These are phyloP conservation scores for Pichia sp. DNA, from an alignment of 1,139 yeast species.

Conservation along the genomic window DNA sequence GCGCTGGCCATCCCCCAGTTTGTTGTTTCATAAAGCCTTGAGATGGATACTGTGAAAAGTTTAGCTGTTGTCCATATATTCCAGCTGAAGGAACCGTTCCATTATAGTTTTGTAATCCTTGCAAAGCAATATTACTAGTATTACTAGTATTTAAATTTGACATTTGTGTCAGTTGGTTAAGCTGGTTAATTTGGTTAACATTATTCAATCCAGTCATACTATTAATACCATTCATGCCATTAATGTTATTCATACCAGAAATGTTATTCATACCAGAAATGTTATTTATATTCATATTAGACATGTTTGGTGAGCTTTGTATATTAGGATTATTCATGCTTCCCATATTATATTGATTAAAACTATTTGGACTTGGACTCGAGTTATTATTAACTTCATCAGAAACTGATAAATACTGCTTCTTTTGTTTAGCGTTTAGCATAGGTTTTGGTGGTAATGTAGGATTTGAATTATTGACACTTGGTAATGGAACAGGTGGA, in stretches of 20 bases:
- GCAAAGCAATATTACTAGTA: neutral
- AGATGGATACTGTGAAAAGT: slow-evolving; percentile 1
- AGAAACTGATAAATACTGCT: slow-evolving; percentile 20
- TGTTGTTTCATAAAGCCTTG: slow-evolving; percentile 5
- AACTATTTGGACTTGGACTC: neutral
- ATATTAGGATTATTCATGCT: neutral
- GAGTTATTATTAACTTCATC: slow-evolving; percentile 3
- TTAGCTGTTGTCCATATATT: slow-evolving; percentile 2
- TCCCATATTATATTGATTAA: neutral
- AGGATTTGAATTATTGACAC: slow-evolving; percentile 24
- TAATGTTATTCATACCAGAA: no score
- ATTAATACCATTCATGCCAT: no score
- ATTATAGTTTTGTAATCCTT: neutral
- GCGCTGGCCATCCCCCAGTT: slow-evolving; percentile 9
- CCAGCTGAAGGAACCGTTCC: neutral
- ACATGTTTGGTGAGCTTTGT: neutral
- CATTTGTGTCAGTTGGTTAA: slow-evolving; percentile 1
- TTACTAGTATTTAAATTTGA: neutral
- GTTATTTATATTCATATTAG: neutral
- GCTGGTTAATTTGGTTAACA: neutral
- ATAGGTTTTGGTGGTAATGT: slow-evolving; percentile 36
- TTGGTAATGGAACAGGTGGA: slow-evolving; percentile 22
- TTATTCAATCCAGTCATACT: neutral
- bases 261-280: neutral
- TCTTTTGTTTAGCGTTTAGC: slow-evolving; percentile 23